Percentiles rank a stretch among this genome's conserved stretches.
Conservation (phyloP, 1,284 basidiomycete species). For the Pholiota adiposa region DNA sequence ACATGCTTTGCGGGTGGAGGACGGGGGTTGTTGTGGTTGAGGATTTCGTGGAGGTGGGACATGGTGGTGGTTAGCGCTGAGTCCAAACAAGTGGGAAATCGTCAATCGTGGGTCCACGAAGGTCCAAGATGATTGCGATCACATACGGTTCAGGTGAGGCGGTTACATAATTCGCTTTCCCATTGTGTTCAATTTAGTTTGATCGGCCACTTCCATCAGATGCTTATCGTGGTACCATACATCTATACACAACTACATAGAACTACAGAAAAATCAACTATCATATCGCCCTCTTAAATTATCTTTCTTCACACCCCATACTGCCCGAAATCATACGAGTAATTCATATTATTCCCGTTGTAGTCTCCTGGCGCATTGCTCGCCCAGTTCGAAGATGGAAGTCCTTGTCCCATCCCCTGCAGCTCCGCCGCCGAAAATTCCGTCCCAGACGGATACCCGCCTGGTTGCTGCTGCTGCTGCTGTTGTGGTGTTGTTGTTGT, state of each 20-base stretch:
- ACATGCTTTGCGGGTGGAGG: slow-evolving; percentile 44
- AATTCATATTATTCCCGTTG: slow-evolving; percentile 24
- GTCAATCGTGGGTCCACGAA: slow-evolving; percentile 35
- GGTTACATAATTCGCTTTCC: slow-evolving; percentile 26
- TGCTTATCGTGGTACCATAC: slow-evolving; percentile 17
- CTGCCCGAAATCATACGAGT: slow-evolving; percentile 33
- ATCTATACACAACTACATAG: slow-evolving; percentile 17
- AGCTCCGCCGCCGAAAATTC: slow-evolving; percentile 22
- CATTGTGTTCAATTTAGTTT: slow-evolving; percentile 22
- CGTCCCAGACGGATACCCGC: slow-evolving; percentile 21
- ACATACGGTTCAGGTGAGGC: slow-evolving; percentile 23
- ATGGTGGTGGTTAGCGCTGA: slow-evolving; percentile 39
- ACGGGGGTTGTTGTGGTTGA: slow-evolving; percentile 53
- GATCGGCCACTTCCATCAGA: slow-evolving; percentile 13
- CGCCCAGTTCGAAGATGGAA: slow-evolving; percentile 9
- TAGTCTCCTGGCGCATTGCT: slow-evolving; percentile 23
- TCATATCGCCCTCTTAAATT: slow-evolving; percentile 8
- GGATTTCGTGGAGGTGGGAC: slow-evolving; percentile 55
- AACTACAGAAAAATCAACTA: slow-evolving; percentile 16
- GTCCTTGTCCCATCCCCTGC: slow-evolving; percentile 16
- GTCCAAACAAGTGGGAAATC: slow-evolving; percentile 28
- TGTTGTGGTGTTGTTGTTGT: no score
- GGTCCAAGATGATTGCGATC: slow-evolving; percentile 31
- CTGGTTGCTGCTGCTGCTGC: slow-evolving; percentile 17
- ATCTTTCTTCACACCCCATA: slow-evolving; percentile 24